phyloP scores from a whole-genome alignment of 306 rosid genomes.

The Crataegus laevigata region DNA sequence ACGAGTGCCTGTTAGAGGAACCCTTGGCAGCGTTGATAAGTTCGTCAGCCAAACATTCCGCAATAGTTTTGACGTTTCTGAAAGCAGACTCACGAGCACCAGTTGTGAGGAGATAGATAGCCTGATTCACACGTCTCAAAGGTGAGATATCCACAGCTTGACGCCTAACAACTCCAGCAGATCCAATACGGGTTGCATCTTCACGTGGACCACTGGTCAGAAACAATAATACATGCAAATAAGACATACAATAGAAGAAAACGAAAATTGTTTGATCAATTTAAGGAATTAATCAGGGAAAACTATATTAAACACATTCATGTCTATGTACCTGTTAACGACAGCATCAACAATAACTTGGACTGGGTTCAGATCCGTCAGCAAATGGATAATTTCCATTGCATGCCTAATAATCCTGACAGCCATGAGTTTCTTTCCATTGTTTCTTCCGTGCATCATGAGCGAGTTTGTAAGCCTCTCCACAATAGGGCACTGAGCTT shows the following conservation, averaged over 20 bases:
- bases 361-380: conserved; percentile 25
- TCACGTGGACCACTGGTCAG: conserved; percentile 46
- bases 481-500: conserved; percentile 24
- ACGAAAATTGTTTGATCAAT: too few species aligned
- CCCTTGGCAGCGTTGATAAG: conserved; percentile 53
- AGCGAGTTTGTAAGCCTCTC: not conserved
- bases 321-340: conserved; percentile 12
- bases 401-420: conserved; percentile 24
- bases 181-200: conserved; percentile 53
- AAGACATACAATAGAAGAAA: not conserved
- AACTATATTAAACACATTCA: not conserved
- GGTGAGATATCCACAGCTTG: conserved; percentile 56
- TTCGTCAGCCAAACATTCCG: conserved; percentile 50
- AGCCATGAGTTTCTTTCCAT: conserved; percentile 27
- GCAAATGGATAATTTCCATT: conserved; percentile 32
- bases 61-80: conserved; percentile 44
- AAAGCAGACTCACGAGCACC: conserved; percentile 51
- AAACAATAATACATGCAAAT: too few species aligned
- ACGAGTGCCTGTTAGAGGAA: conserved; percentile 38
- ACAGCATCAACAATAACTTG: conserved; percentile 34
- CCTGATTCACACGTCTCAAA: conserved; percentile 43
- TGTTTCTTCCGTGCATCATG: conserved; percentile 23
- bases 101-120: conserved; percentile 45
- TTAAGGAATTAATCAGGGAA: not conserved
- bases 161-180: conserved; percentile 56